Percentiles rank a stretch among this genome's conserved stretches.
phyloP scores from a whole-genome alignment of 768 basidiomycete genomes.

The Trametes maxima region DNA sequence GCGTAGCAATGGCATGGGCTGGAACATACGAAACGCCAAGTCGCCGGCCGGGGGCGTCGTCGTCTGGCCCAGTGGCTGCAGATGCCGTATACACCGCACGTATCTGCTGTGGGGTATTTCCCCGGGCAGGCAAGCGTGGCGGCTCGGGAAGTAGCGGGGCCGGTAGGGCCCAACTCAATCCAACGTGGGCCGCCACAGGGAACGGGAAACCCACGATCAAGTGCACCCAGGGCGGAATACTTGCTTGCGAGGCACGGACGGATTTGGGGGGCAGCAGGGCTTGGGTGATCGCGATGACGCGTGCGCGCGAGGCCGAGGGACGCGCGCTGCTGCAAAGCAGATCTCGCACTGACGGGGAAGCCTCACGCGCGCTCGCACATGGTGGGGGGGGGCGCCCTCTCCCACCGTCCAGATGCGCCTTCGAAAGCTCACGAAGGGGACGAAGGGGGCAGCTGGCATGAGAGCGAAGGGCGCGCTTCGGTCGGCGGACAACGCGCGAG shows the following conservation, averaged over 20 bases:
- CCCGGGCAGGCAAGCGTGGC: neutral
- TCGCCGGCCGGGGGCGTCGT: too few species aligned
- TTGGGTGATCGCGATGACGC: conserved; percentile 12
- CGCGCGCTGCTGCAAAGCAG: neutral
- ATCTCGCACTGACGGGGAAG: conserved; percentile 3
- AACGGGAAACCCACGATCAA: neutral
- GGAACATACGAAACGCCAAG: too few species aligned
- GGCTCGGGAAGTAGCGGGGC: conserved; percentile 14
- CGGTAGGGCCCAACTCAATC: conserved; percentile 14
- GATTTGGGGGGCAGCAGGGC: too few species aligned
- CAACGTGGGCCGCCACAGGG: conserved; percentile 5
- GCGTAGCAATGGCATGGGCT: neutral
- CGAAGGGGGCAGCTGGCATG: too few species aligned
- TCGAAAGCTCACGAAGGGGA: neutral
- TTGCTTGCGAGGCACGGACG: neutral
- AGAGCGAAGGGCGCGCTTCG: conserved; percentile 3
- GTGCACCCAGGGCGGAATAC: too few species aligned
- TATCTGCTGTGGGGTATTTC: too few species aligned
- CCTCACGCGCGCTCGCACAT: neutral
- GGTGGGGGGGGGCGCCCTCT: too few species aligned
- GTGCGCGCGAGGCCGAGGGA: neutral
- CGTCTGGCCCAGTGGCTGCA: too few species aligned
- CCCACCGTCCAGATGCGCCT: neutral
- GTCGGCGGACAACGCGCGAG: conserved; percentile 14
- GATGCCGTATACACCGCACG: too few species aligned